phyloP scores from a whole-genome alignment of 306 rosid species.

The Vigna angularis region DNA sequence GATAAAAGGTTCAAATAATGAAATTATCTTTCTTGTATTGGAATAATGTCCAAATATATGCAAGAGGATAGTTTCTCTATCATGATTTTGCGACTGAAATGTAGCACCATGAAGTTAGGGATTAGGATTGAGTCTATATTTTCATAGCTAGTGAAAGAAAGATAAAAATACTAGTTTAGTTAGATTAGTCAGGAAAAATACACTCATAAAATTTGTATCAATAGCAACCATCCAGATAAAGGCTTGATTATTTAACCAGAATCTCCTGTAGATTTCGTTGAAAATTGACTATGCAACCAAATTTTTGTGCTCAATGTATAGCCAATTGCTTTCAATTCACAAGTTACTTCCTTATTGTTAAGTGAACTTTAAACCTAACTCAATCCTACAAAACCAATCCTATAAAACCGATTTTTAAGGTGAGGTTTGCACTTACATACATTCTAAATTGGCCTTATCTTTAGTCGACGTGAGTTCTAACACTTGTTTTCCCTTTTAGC shows the following conservation, averaged over 20 bases:
- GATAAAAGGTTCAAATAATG: conserved; percentile 22
- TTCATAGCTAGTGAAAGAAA: not conserved
- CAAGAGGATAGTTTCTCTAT: conserved; percentile 24
- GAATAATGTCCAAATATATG: conserved; percentile 7
- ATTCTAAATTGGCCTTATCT: too few species aligned
- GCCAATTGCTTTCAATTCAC: conserved; percentile 28
- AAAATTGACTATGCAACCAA: not conserved
- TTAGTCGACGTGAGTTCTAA: too few species aligned
- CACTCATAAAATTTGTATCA: conserved; percentile 18
- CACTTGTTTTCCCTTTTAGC: not conserved
- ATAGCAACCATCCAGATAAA: not conserved
- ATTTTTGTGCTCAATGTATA: conserved; percentile 3
- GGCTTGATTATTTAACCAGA: not conserved
- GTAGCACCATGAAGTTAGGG: not conserved
- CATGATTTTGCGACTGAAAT: conserved; percentile 11
- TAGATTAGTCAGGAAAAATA: conserved; percentile 14
- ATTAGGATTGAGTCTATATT: conserved; percentile 2
- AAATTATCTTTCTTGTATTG: conserved; percentile 8
- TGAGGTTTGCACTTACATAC: too few species aligned
- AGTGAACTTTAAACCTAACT: too few species aligned
- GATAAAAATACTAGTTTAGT: conserved; percentile 1
- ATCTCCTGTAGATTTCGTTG: conserved; percentile 9
- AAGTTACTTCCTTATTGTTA: not conserved
- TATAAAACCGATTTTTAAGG: too few species aligned
- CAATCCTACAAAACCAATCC: too few species aligned